Base-by-base conservation (phyloP, 306 rosid species). In the Oxytropis ochrocephala region DNA sequence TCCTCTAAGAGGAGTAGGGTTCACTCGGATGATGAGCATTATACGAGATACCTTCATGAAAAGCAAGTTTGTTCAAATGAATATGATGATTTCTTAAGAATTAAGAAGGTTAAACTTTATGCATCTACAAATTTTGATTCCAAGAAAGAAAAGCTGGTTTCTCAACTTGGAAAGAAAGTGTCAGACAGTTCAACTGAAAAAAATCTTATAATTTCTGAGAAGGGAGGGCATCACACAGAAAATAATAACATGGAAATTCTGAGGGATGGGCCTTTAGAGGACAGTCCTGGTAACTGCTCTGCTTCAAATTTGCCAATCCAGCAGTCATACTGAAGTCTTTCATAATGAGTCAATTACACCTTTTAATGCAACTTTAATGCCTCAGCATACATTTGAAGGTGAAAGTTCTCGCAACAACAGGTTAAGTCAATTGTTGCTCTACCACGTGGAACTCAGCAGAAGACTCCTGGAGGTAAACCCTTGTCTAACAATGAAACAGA, bases 1-100 rank as follows among this genome's bases (percentile, higher is more conserved):
- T 58, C 75, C 47, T 78, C 87, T 19, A 78, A 84, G 83, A 82
- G 91, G 76, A 41, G 27, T 52, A 69, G 66, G 43, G 42, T 42
- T 72, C 19, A 58, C 54, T 77, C 64, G 6, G 44, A 76, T 13
- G 36, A 76, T 49, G 79, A 70, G 58, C 63, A 59, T 63, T 44
- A 63, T 74, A 75, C 8, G 5, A 64, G 70, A 21, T 39, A 44
- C 61, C 35, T 32, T 30, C 55, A 19, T 65, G 85, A 54, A 64
- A 69, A 70, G 50, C 69, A 38, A 47, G 36, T 43, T 63, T 51
- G 24, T 36, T 6, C 19, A 30, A 52, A 62, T 61, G 83, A 75
- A 67, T 57, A 55, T 68, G 77, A 72, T 59, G 80, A 67, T 46
- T 59, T 24, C 56, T 67, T 24, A 62, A 59, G 64, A 13, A 81